A percentile compares a stretch with the other conserved stretches of the same genome.
These are phyloP conservation scores for Acer saccharum DNA, from an alignment of 345 rosid genomes.

Conservation along the genomic window DNA sequence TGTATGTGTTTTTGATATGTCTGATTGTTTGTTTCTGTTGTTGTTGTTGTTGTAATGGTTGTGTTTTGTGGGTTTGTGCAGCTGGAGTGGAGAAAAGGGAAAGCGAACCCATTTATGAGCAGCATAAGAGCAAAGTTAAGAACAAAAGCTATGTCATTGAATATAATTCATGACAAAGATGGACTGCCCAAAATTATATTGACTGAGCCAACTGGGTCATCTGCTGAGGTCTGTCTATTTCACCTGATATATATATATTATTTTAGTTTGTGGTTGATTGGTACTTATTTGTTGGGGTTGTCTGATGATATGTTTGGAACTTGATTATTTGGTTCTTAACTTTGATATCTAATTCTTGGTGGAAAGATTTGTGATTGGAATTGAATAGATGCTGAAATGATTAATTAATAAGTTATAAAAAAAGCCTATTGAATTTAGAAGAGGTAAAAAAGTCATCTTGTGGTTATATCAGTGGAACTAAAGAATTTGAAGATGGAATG, in stretches of 20 bases:
- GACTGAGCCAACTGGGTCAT: constrained; percentile 81
- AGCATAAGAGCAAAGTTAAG: constrained; percentile 43
- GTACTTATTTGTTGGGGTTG: not conserved
- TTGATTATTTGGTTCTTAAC: not conserved
- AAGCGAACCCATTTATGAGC: constrained; percentile 62
- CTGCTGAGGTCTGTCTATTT: constrained; percentile 61
- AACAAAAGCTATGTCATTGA: constrained; percentile 70
- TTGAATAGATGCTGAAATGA: too few species aligned
- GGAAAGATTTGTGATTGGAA: too few species aligned
- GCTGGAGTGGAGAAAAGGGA: constrained; percentile 70
- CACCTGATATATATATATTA: not conserved
- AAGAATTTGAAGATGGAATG: not conserved
- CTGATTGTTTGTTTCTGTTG: constrained; percentile 9
- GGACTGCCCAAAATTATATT: constrained; percentile 67
- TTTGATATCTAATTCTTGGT: not conserved
- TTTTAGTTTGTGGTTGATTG: constrained; percentile 2
- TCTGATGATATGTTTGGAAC: not conserved
- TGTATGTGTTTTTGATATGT: constrained; percentile 6
- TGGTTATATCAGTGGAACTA: not conserved
- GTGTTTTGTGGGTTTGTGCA: constrained; percentile 24
- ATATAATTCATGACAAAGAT: constrained; percentile 58
- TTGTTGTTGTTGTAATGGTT: not conserved
- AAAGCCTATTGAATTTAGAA: too few species aligned
- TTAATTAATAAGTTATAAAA: too few species aligned
- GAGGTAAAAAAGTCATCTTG: too few species aligned